Base-by-base conservation (phyloP, 495 filamentous ascomycete species). In the Neurospora sp. region DNA sequence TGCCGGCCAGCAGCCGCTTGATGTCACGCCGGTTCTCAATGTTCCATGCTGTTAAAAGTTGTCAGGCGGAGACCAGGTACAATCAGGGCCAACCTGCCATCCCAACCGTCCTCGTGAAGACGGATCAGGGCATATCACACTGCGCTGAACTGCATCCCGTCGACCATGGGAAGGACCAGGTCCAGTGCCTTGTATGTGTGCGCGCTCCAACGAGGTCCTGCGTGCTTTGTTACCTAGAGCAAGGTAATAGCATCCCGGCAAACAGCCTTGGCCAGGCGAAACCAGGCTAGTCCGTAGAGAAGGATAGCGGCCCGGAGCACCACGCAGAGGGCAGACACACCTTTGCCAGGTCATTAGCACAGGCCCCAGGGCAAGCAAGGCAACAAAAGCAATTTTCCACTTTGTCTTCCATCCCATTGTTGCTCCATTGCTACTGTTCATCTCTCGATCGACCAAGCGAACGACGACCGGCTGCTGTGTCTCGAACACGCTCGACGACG, bases 401-500 rank as follows among this genome's bases (percentile, higher is more conserved):
- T 66, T 66, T 66, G 54, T 66, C 27, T 62, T 62, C 54, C 54
- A 62, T 66, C 27, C 54, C 54, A 62, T 66, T 66, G 54, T 66
- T 37, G 54, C 27, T 66, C 27, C 35, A 35, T 35, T 35, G 54
- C 27, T 66, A 9, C 23, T 31, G 14, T 35, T 62, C 27, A 35
- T 62, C 27, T 62, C 54, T 62, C 14, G 12, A 31, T 62, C 23
- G 14, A 62, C 5, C 54, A 62, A 62, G 54, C 54, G 54, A 62
- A 62, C 54, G 54, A 62, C 54, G 54, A 31, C 14, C 54, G 54
- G 54, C 54, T 66, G 23, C 38, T 23, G 69, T 72, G 77, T 73
- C 72, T 42, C 39, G 70, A 70, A 73, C 72, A 66, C 54, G 72
- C 70, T 73, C 74, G 75, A 77, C 49, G 16, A 16, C 42, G 75